Evolutionary conservation across 2,329 filamentous ascomycete genomes (phyloP).

Genomic region (Pseudogymnoascus sp.): DNA sequence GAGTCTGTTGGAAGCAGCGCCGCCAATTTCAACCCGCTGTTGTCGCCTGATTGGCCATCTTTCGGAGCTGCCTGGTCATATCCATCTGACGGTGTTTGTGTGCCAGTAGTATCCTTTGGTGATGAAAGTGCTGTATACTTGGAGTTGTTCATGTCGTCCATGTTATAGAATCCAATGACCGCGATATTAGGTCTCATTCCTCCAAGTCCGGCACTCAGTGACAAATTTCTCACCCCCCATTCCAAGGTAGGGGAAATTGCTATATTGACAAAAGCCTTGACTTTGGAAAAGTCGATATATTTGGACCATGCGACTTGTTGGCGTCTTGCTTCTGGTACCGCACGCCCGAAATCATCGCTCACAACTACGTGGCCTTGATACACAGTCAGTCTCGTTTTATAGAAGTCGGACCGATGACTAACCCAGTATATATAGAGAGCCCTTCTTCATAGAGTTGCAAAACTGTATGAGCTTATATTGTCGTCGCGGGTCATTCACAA

Average conservation of each 20-base stretch:
- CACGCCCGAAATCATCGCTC: slow-evolving; percentile 68
- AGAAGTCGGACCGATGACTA: neutral
- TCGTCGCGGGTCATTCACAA: slow-evolving; percentile 73
- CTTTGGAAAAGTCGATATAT: slow-evolving; percentile 76
- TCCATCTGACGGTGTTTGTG: neutral
- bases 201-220: slow-evolving; percentile 71
- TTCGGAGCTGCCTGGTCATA: neutral
- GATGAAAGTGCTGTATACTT: neutral
- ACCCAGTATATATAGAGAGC: slow-evolving; percentile 53
- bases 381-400: neutral
- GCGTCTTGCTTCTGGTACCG: slow-evolving; percentile 70
- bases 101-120: slow-evolving; percentile 19
- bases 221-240: slow-evolving; percentile 78
- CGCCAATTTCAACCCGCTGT: slow-evolving; percentile 47
- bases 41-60: slow-evolving; percentile 38
- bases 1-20: slow-evolving; percentile 60
- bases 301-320: slow-evolving; percentile 79
- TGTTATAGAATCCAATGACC: slow-evolving; percentile 70
- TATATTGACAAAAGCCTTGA: slow-evolving; percentile 85
- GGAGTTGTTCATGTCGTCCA: slow-evolving; percentile 63
- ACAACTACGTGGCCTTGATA: slow-evolving; percentile 85
- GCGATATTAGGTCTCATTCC: slow-evolving; percentile 88
- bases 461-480: slow-evolving; percentile 83
- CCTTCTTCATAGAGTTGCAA: slow-evolving; percentile 86
- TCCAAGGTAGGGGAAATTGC: slow-evolving; percentile 74